Evolutionary conservation across 805 yeast species (phyloP), one percentile per base, ranked within the genome.

Genomic region (Pichia gijzeniarum): DNA sequence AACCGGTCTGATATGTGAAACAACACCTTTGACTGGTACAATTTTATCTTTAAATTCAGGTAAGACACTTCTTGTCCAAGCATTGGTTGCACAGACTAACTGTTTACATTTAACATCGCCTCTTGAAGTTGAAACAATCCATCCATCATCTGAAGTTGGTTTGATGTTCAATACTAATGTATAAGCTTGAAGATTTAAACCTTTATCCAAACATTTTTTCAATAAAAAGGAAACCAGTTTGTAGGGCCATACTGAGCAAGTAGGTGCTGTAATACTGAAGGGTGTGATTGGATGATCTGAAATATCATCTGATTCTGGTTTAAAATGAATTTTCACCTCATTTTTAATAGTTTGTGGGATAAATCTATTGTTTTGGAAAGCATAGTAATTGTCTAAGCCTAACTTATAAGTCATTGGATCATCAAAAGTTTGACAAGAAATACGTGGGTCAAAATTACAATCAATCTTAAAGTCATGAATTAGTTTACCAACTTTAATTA

Each of bases 211-310:
- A 22, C 66, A 54, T 16, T 50, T 51, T 43, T 62, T 56, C 31
- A 72, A 48, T 9, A 74, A 48, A 1, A 60, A 56, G 10, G 61
- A 55, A 38, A 70, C 63, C 10, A 74, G 56, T 49, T 67, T 67
- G 55, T 73, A 70, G 9, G 77, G 75, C 67, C 75, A 72, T 35
- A 72, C 52, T 4, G 71, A 63, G 1, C 70, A 65, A 3, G 76
- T 72, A 8, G 74, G 73, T 42, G 64, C 62, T 4, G 59, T 51
- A 21, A 70, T 56, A 13, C 66, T 65, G 16, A 64, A 62, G 7
- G 53, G 49, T 7, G 63, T 57, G 7, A 49, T 44, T 6, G 51
- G 58, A 32, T 53, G 58, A 28, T 69, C 66, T 5, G 62, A 53
- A 9, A 53, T 36, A 5, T 53, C 45, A 40, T 52, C 50, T 6